These are phyloP conservation scores for Lanmaoa pseudosensibilis DNA, from an alignment of 768 basidiomycete species.

Conservation along the genomic window DNA sequence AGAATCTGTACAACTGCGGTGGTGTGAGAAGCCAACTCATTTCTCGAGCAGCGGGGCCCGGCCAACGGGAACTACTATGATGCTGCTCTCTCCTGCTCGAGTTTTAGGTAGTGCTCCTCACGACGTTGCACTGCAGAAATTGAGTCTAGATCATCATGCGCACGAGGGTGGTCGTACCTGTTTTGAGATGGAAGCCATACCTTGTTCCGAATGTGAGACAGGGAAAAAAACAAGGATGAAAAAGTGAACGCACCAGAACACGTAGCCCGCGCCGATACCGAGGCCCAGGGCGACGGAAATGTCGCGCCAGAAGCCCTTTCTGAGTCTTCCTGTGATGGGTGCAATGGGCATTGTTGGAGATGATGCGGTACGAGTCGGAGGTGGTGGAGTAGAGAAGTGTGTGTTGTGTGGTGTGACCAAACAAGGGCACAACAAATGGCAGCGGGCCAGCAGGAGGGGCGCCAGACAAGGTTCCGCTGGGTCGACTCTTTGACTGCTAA, in stretches of 20 bases:
- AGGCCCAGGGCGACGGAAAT: slow-evolving; percentile 73
- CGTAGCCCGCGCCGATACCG: slow-evolving; percentile 71
- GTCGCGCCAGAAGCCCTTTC: slow-evolving; percentile 91
- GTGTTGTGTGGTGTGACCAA: slow-evolving; percentile 21
- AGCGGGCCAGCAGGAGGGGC: slow-evolving; percentile 20
- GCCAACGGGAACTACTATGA: neutral
- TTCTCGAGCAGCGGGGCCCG: neutral
- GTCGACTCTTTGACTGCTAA: slow-evolving; percentile 19
- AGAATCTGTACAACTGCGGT: slow-evolving; percentile 13
- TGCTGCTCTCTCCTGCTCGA: slow-evolving; percentile 57
- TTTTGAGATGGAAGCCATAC: slow-evolving; percentile 81
- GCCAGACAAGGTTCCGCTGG: slow-evolving; percentile 13
- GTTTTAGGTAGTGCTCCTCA: slow-evolving; percentile 83
- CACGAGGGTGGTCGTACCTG: slow-evolving; percentile 47
- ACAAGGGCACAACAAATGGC: slow-evolving; percentile 34
- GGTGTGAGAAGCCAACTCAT: neutral
- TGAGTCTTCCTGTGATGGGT: slow-evolving; percentile 91
- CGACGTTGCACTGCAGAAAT: slow-evolving; percentile 67
- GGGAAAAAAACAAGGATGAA: slow-evolving; percentile 13
- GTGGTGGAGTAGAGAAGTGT: neutral
- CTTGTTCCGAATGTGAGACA: slow-evolving; percentile 42
- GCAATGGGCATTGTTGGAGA: slow-evolving; percentile 71
- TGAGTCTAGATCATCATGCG: slow-evolving; percentile 14
- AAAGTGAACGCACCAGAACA: slow-evolving; percentile 69
- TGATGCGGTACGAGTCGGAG: slow-evolving; percentile 32